These are phyloP conservation scores for Ambrosiella xylebori DNA, from an alignment of 2,329 filamentous ascomycete genomes.

Conservation along the genomic window DNA sequence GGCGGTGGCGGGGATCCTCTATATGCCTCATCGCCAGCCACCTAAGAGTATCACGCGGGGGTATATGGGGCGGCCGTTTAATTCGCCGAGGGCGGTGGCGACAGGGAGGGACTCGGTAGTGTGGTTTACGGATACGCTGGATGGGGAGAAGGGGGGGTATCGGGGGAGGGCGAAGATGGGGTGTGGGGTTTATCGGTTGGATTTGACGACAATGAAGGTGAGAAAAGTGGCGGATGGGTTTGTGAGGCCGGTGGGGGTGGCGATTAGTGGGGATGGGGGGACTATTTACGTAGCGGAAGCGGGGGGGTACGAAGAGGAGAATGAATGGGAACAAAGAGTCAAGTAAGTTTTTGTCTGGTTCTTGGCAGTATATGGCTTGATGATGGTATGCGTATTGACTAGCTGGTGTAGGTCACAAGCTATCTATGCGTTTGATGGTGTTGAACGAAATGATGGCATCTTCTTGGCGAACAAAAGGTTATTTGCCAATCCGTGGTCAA, in stretches of 20 bases:
- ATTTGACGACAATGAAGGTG: constrained; percentile 22
- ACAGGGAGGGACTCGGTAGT: constrained; percentile 25
- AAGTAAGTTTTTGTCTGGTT: neutral
- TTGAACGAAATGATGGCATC: constrained; percentile 20
- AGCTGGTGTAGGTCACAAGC: neutral
- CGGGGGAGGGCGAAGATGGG: constrained; percentile 27
- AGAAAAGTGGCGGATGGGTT: constrained; percentile 31
- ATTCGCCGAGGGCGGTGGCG: constrained; percentile 32
- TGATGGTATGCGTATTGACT: constrained; percentile 17
- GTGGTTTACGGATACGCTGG: constrained; percentile 34
- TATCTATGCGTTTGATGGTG: constrained; percentile 23
- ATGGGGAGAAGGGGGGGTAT: constrained; percentile 31
- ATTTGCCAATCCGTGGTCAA: constrained; percentile 32
- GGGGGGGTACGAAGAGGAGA: constrained; percentile 13
- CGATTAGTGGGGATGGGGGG: constrained; percentile 28
- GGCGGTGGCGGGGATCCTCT: constrained; percentile 17
- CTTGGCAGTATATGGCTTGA: too few species aligned
- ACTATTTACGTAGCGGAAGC: constrained; percentile 30
- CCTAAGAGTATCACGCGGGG: constrained; percentile 22
- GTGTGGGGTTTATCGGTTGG: constrained; percentile 31
- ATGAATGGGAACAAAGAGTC: neutral
- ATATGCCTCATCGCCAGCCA: constrained; percentile 19
- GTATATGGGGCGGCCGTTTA: constrained; percentile 29
- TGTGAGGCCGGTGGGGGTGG: constrained; percentile 28
- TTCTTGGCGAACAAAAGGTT: constrained; percentile 28